These are phyloP conservation scores for Aspergillus haitiensis DNA, from an alignment of 495 filamentous ascomycete species.

Conservation along the genomic window DNA sequence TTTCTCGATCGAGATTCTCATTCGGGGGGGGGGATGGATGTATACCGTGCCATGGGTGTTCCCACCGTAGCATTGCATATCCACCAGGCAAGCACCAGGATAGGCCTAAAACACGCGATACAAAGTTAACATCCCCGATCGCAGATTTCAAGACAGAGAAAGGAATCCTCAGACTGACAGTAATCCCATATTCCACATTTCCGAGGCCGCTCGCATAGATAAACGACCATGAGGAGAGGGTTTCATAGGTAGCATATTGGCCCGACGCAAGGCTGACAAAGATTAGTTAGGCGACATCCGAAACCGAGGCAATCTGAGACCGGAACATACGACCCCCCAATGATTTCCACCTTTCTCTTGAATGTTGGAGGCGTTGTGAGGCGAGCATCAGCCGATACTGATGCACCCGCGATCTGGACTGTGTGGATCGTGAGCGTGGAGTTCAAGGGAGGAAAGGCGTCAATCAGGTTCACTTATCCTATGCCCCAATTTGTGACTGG, in stretches of 20 bases:
- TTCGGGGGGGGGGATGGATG: neutral
- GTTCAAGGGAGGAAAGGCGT: neutral
- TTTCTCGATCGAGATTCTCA: conserved; percentile 39
- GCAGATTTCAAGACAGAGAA: neutral
- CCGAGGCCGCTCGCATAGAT: conserved; percentile 59
- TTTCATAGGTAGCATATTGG: conserved; percentile 65
- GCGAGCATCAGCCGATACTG: conserved; percentile 48
- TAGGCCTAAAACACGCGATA: conserved; percentile 40
- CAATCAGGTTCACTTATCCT: conserved; percentile 42
- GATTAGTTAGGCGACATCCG: neutral
- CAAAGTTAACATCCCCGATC: neutral
- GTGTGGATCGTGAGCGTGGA: conserved; percentile 23
- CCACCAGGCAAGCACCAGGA: conserved; percentile 60
- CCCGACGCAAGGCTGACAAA: conserved; percentile 43
- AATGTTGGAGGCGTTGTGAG: conserved; percentile 54
- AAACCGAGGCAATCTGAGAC: neutral
- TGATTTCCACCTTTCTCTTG: conserved; percentile 60
- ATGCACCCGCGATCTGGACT: conserved; percentile 58
- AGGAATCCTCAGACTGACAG: conserved; percentile 26
- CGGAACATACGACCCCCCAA: conserved; percentile 56
- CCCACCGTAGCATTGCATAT: conserved; percentile 58
- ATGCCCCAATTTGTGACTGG: conserved; percentile 67
- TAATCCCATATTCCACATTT: conserved; percentile 63
- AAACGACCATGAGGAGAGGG: conserved; percentile 59
- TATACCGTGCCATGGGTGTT: conserved; percentile 35